phyloP scores from a whole-genome alignment of 257 asterid genomes.

The Echium plantagineum region DNA sequence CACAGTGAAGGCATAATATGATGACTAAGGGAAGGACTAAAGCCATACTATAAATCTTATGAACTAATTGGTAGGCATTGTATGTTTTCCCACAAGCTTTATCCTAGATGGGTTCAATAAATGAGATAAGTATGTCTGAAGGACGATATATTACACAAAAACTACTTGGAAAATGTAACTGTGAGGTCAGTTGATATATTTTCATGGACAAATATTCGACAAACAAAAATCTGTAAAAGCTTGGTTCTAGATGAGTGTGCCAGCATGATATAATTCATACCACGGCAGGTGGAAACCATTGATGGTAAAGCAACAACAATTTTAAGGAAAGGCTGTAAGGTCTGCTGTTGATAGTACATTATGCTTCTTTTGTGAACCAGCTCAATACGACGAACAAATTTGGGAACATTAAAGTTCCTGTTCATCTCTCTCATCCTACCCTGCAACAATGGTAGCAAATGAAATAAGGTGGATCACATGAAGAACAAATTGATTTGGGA shows the following conservation, averaged over 20 bases:
- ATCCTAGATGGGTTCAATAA: too few relatives aligned
- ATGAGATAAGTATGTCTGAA: too few relatives aligned
- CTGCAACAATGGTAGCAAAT: constrained; percentile 25
- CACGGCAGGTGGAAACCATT: constrained; percentile 93
- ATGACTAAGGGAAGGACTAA: too few relatives aligned
- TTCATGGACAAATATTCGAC: too few relatives aligned
- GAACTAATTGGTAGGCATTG: too few relatives aligned
- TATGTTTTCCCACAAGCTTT: too few relatives aligned
- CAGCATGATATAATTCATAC: constrained; percentile 28
- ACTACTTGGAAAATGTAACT: too few relatives aligned
- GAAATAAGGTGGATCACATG: neutral
- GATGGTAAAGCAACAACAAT: constrained; percentile 93
- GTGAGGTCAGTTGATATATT: too few relatives aligned
- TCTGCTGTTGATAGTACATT: constrained; percentile 83
- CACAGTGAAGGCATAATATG: too few relatives aligned
- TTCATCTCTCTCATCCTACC: constrained; percentile 77
- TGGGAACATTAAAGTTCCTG: constrained; percentile 53
- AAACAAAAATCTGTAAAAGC: too few relatives aligned
- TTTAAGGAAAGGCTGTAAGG: constrained; percentile 72
- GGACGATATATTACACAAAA: too few relatives aligned
- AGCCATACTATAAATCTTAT: too few relatives aligned
- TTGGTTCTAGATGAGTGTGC: neutral
- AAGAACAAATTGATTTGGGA: neutral
- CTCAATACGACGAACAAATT: constrained; percentile 68
- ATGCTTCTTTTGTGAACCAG: constrained; percentile 79